Percentiles rank a stretch among this genome's conserved stretches.
These are phyloP conservation scores for Vaccinium myrtillus DNA, from an alignment of 148 eudicot genomes.

Conservation along the genomic window DNA sequence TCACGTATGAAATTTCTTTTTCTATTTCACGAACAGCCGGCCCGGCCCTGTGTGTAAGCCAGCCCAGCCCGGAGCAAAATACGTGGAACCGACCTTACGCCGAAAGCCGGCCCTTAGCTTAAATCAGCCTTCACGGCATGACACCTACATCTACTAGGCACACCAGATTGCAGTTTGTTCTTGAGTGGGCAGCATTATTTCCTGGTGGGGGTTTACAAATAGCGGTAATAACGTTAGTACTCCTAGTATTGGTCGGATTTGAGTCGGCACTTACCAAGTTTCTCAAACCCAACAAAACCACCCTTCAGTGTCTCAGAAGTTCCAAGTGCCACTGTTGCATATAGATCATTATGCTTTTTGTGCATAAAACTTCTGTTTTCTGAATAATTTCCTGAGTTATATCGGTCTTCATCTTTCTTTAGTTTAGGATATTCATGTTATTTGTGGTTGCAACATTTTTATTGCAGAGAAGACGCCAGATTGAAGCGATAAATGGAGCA, in stretches of 20 bases:
- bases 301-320: background rate
- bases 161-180: background rate
- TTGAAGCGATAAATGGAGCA: constrained; percentile 96
- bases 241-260: background rate
- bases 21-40: too few relatives aligned
- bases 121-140: too few relatives aligned
- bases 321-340: background rate
- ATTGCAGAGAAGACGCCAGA: constrained; percentile 57
- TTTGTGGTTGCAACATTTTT: constrained; percentile 9
- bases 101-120: too few relatives aligned
- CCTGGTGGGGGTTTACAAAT: background rate
- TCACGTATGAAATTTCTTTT: too few relatives aligned
- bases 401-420: background rate
- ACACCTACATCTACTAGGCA: too few relatives aligned
- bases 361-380: background rate
- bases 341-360: background rate
- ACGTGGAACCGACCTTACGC: too few relatives aligned
- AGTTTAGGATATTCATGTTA: background rate
- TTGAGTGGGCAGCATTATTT: background rate
- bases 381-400: background rate
- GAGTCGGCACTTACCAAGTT: background rate
- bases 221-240: background rate
- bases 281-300: background rate
- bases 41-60: too few relatives aligned
- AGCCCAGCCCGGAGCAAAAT: too few relatives aligned